Conservation (phyloP, 495 filamentous ascomycete species). For the Paragyromitra xinjiangensis region DNA sequence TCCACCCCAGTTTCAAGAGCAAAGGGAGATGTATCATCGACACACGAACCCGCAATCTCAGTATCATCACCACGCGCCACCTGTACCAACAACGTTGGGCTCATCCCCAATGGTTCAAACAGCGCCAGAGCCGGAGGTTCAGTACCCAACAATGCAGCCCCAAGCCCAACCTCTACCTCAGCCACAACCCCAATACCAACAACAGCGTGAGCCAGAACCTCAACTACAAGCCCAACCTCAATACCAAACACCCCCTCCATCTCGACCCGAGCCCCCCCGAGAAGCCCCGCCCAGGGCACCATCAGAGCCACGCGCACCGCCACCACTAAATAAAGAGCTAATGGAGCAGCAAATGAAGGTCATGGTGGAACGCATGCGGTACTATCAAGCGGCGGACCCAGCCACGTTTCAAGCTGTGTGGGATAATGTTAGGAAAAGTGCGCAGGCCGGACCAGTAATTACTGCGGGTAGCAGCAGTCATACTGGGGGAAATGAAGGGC, state of each 20-base stretch:
- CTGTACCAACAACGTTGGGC: neutral
- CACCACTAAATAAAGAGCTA: constrained; percentile 36
- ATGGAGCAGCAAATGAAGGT: constrained; percentile 55
- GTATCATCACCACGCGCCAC: neutral
- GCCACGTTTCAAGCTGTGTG: constrained; percentile 50
- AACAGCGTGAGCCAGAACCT: neutral
- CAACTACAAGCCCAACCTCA: constrained; percentile 18
- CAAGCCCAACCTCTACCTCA: constrained; percentile 18
- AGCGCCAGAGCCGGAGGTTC: constrained; percentile 7
- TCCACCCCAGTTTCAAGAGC: neutral
- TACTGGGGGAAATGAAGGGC: neutral
- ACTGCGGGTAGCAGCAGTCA: constrained; percentile 16
- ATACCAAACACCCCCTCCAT: neutral
- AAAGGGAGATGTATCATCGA: neutral
- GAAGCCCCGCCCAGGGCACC: constrained; percentile 15
- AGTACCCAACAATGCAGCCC: neutral
- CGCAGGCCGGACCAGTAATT: constrained; percentile 28
- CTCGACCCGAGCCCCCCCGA: neutral
- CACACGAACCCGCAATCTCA: neutral
- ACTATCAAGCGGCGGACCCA: constrained; percentile 51
- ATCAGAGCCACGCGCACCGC: constrained; percentile 27
- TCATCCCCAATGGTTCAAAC: neutral
- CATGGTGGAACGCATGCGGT: constrained; percentile 56
- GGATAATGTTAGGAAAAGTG: constrained; percentile 50
- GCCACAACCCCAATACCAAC: neutral